Conservation (phyloP, 495 filamentous ascomycete genomes). For the Halenospora varia region DNA sequence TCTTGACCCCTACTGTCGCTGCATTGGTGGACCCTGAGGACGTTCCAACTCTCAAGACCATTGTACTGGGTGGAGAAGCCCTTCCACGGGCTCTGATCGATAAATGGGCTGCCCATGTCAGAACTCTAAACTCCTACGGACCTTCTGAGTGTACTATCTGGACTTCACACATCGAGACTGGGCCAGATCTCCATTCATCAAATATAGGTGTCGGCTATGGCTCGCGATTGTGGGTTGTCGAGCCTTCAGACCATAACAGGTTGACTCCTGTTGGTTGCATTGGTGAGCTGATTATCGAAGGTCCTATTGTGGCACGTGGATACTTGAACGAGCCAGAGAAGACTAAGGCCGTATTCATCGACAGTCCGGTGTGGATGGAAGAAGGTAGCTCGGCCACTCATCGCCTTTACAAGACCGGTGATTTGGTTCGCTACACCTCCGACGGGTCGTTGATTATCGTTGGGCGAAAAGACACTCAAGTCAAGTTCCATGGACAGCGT, state of each 20-base stretch:
- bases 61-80: background rate
- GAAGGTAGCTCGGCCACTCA: slow-evolving; percentile 12
- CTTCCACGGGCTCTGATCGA: background rate
- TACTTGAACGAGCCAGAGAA: slow-evolving; percentile 35
- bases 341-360: slow-evolving; percentile 24
- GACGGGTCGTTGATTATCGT: slow-evolving; percentile 39
- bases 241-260: slow-evolving; percentile 43
- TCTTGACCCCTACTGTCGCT: slow-evolving; percentile 40
- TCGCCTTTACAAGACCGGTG: slow-evolving; percentile 52
- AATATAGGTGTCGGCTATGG: slow-evolving; percentile 31
- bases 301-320: slow-evolving; percentile 44
- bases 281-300: slow-evolving; percentile 59
- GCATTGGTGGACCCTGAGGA: background rate
- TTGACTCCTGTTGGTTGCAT: slow-evolving; percentile 53
- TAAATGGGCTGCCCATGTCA: background rate
- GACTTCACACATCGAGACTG: background rate
- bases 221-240: slow-evolving; percentile 64
- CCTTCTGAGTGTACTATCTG: background rate
- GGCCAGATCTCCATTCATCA: slow-evolving; percentile 27
- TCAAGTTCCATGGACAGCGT: slow-evolving; percentile 28
- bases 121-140: background rate
- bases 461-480: slow-evolving; percentile 26
- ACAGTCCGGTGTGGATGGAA: slow-evolving; percentile 11
- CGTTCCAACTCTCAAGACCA: background rate
- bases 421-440: slow-evolving; percentile 1